Base-by-base conservation (phyloP, 139 green algal species). In the Pleodorina starrii region DNA sequence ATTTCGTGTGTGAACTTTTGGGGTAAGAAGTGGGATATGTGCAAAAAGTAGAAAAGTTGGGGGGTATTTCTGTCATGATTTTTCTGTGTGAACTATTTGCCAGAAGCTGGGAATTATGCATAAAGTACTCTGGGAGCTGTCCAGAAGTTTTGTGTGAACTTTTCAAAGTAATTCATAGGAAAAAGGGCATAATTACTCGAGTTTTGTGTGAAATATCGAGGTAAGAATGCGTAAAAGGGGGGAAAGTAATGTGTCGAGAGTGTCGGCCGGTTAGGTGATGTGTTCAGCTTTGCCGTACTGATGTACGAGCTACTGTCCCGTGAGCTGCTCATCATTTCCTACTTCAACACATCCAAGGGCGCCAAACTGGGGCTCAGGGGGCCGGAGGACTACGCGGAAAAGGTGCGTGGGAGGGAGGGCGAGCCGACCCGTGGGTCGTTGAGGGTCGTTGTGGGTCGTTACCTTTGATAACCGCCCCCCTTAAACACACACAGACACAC, bases 271-370 rank as follows among this genome's bases (percentile, higher is more conserved):
- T n/a, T n/a, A n/a, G n/a, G n/a, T n/a, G 63, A 73, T 16, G 73
- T 81, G 43, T 81, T 81, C 73, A 63, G 43, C 73, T 83, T 83
- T 29, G 75, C 36, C 75, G 75, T 66, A 35, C n/a, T 83, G 17
- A 83, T 83, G 75, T 83, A 69, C 46, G 75, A 83, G 75, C 75
- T 83, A n/a, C 75, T 83, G 16, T 29, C 46, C 12, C 46, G 48
- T 25, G 75, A 83, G 75, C 46, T 83, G 46, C 75, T 83, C 46
- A 9, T 66, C 2, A n/a, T 83, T 29, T 32, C 46, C 29, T 83
- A 83, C 75, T 44, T 83, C n/a, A 66, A 66, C 46, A 83, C 75
- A 29, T 1, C 1, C 10, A 66, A 66, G 46, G 75, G 75, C n/a
- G 29, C 29, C 46, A 66, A 66, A 12, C 1, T 69, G 29, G 46